A percentile compares a stretch with the other conserved stretches of the same genome.
Evolutionary conservation across 768 basidiomycete species (phyloP).

Genomic region (Hericium coralloides): DNA sequence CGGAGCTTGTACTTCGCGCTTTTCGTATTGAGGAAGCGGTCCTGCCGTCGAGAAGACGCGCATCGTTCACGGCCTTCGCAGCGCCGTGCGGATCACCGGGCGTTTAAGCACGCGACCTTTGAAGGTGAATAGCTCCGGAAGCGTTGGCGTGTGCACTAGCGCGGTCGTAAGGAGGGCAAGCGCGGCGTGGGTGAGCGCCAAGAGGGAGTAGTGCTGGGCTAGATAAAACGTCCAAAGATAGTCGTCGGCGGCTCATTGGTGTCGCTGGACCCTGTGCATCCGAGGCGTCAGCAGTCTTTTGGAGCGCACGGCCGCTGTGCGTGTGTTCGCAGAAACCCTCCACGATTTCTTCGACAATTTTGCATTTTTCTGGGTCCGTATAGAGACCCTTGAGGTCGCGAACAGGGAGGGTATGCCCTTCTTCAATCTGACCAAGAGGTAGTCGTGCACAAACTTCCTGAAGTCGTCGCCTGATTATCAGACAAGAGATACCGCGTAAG

Average conservation of each 20-base stretch:
- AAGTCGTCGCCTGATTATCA: conserved; percentile 54
- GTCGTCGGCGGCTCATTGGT: conserved; percentile 58
- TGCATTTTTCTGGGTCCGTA: conserved; percentile 49
- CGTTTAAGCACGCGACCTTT: conserved; percentile 83
- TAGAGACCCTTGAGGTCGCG: conserved; percentile 83
- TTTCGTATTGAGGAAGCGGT: conserved; percentile 92
- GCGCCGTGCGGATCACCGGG: conserved; percentile 71
- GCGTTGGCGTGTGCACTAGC: conserved; percentile 79
- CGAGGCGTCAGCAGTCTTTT: conserved; percentile 1
- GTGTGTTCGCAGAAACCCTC: conserved; percentile 37
- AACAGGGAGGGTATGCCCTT: conserved; percentile 93
- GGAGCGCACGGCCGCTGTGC: conserved; percentile 19
- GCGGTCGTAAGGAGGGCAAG: conserved; percentile 58
- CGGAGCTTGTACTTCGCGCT: conserved; percentile 84
- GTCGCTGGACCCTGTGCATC: conserved; percentile 3
- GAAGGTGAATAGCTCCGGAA: conserved; percentile 82
- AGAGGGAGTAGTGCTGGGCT: conserved; percentile 78
- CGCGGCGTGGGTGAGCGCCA: conserved; percentile 36
- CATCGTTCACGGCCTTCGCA: conserved; percentile 68
- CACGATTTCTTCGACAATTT: conserved; percentile 59
- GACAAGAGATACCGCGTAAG: not conserved
- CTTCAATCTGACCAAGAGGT: conserved; percentile 59
- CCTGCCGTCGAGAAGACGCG: conserved; percentile 82
- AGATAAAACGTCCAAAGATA: conserved; percentile 95
- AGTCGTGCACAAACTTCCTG: conserved; percentile 49